A percentile compares a stretch with the other conserved stretches of the same genome.
Evolutionary conservation across 106 monocot species (phyloP).

Genomic region (Dendrobium chrysotoxum): DNA sequence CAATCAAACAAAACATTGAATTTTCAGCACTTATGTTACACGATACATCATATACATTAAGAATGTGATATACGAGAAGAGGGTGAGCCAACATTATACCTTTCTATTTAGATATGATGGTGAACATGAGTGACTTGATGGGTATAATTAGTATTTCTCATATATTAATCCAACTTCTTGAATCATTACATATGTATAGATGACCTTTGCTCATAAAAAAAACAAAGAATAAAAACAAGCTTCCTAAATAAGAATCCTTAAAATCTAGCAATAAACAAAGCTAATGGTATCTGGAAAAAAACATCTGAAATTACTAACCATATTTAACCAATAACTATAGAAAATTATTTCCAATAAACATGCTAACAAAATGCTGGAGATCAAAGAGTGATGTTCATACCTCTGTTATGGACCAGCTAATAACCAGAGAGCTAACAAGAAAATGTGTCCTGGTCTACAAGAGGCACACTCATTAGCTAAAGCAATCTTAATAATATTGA

Average conservation of each 20-base stretch:
- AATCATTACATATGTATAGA: not conserved
- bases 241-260: not conserved
- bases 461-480: conserved; percentile 3
- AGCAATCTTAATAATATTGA: not conserved
- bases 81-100: too few relatives aligned
- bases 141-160: not conserved
- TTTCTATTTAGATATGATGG: not conserved
- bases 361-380: not conserved
- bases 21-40: not conserved
- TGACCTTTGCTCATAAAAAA: not conserved
- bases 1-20: not conserved
- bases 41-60: not conserved
- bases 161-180: not conserved
- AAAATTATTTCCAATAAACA: not conserved
- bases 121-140: not conserved
- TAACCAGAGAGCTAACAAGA: conserved; percentile 87
- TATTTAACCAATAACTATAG: not conserved
- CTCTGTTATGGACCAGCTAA: conserved; percentile 99
- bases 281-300: not conserved
- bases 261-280: not conserved
- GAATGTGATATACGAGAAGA: not conserved
- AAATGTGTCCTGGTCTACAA: conserved; percentile 65
- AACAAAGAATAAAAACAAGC: not conserved
- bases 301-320: not conserved
- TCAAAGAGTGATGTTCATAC: conserved; percentile 21